These are phyloP conservation scores for Xylariales sp. DNA, from an alignment of 2,329 filamentous ascomycete genomes.

Conservation along the genomic window DNA sequence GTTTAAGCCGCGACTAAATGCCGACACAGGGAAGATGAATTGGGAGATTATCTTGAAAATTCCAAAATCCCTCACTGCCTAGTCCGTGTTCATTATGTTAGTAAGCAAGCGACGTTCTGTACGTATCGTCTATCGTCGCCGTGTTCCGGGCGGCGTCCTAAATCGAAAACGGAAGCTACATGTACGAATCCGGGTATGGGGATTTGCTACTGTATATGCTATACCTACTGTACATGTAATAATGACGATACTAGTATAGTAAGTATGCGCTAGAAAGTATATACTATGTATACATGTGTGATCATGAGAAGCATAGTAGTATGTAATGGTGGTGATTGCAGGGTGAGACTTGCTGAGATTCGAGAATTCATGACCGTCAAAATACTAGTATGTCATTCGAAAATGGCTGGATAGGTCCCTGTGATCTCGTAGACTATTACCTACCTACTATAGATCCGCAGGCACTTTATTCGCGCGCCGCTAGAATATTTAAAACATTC, in stretches of 20 bases:
- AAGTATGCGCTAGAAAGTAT: too few species aligned
- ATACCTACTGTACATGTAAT: not conserved
- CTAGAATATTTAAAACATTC: constrained; percentile 1
- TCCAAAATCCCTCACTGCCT: constrained; percentile 31
- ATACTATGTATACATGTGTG: too few species aligned
- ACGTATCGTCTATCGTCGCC: constrained; percentile 10
- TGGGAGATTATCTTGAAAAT: constrained; percentile 18
- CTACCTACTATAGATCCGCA: not conserved
- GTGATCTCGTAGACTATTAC: not conserved
- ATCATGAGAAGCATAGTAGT: too few species aligned
- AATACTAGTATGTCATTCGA: too few species aligned
- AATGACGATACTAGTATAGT: too few species aligned
- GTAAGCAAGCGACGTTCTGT: constrained; percentile 23
- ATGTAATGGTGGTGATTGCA: too few species aligned
- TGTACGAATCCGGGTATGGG: not conserved
- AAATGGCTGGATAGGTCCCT: not conserved
- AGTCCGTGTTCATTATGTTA: constrained; percentile 26
- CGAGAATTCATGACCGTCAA: too few species aligned
- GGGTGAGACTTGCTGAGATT: too few species aligned
- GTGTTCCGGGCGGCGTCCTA: constrained; percentile 16
- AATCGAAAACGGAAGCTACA: constrained; percentile 28
- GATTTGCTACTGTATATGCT: not conserved
- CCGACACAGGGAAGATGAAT: constrained; percentile 23
- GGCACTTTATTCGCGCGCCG: not conserved
- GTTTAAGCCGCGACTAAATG: constrained; percentile 31